Conservation (phyloP, 106 monocot species). For the Cymbidium sinense region DNA sequence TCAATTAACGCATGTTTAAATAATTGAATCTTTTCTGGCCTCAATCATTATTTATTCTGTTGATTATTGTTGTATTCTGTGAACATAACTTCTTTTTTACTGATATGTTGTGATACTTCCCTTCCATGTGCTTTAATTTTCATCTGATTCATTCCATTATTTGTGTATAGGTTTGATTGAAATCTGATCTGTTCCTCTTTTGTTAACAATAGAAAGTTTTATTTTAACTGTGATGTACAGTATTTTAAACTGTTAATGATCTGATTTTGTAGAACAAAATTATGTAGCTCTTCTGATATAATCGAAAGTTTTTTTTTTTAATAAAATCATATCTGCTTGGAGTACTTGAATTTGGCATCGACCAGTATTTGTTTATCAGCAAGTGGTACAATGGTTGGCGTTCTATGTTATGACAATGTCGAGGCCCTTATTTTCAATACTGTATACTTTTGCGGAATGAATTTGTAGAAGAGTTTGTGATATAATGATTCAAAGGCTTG, state of each 20-base stretch:
- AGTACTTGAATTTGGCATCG: neutral
- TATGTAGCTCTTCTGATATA: neutral
- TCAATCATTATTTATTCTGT: neutral
- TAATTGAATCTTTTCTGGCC: neutral
- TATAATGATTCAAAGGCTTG: too few species aligned
- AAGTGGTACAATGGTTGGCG: neutral
- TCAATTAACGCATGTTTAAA: neutral
- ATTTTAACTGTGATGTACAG: neutral
- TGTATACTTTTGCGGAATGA: neutral
- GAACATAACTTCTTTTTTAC: neutral
- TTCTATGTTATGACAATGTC: neutral
- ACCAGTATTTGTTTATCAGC: neutral
- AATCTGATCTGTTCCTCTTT: neutral
- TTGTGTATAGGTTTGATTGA: neutral
- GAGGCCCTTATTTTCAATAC: neutral
- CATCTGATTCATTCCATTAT: neutral
- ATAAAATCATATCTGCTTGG: neutral
- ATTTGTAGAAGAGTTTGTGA: neutral
- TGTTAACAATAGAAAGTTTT: neutral
- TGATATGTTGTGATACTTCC: neutral
- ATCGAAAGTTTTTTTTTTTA: neutral
- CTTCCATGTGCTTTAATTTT: neutral
- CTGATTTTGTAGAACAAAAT: neutral
- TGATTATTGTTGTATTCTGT: neutral
- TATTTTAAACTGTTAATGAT: neutral